phyloP scores from a whole-genome alignment of 73 alveolate species.

The Loxodes magnus region DNA sequence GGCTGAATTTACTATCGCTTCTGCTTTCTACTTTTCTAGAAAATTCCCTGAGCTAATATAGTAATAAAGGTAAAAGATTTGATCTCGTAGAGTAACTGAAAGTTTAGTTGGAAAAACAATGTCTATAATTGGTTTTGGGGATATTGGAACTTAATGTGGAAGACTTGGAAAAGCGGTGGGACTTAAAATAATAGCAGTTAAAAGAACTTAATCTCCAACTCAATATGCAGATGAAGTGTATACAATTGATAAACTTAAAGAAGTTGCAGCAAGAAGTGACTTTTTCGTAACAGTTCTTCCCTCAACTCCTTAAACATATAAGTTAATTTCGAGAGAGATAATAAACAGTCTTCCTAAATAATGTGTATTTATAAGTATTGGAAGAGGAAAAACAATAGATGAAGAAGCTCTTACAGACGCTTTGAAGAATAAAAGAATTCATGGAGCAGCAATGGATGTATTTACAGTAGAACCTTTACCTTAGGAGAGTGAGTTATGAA shows the following conservation, averaged over 20 bases:
- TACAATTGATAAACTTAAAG: conserved; percentile 7
- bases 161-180: conserved; percentile 14
- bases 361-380: conserved; percentile 25
- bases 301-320: conserved; percentile 9
- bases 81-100: not conserved
- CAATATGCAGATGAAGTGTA: conserved; percentile 19
- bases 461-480: conserved; percentile 28
- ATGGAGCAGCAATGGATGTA: conserved; percentile 35
- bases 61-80: not conserved
- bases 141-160: conserved; percentile 20
- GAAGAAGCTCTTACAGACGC: conserved; percentile 24
- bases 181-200: conserved; percentile 27
- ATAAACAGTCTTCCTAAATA: conserved; percentile 14
- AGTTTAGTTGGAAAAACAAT: not conserved
- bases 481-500: conserved; percentile 15
- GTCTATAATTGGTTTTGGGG: conserved; percentile 35
- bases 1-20: conserved; percentile 8
- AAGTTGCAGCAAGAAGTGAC: conserved; percentile 7
- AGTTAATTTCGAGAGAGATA: not conserved
- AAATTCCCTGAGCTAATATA: not conserved
- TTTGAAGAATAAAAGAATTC: conserved; percentile 7
- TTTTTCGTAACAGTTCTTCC: conserved; percentile 22
- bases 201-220: conserved; percentile 4
- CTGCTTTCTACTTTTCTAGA: conserved; percentile 4
- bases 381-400: conserved; percentile 24